A percentile compares a stretch with the other conserved stretches of the same genome.
Conservation (phyloP, 139 green algal species). For the Chlamydomonas sp. region DNA sequence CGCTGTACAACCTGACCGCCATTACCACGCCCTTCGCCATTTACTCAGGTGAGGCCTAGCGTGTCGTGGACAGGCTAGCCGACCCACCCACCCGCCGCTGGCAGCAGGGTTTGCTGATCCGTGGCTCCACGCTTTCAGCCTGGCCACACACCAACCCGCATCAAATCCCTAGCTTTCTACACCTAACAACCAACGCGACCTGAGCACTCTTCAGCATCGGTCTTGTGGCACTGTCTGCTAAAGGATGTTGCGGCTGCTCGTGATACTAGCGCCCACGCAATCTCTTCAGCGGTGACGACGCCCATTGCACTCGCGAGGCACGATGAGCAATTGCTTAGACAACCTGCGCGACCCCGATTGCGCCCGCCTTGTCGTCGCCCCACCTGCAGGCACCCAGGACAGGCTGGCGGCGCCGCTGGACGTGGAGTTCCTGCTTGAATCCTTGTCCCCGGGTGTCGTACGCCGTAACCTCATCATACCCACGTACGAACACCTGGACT, state of each 20-base stretch:
- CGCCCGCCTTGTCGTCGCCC: background rate
- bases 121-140: too few species aligned
- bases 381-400: constrained; percentile 51
- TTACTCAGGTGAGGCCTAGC: constrained; percentile 43
- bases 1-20: constrained; percentile 46
- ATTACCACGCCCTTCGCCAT: constrained; percentile 48
- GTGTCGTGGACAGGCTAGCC: background rate
- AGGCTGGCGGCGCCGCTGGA: constrained; percentile 53
- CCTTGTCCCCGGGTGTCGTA: constrained; percentile 35
- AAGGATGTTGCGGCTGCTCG: too few species aligned
- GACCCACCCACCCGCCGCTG: background rate
- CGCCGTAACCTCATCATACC: background rate
- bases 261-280: too few species aligned
- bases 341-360: background rate
- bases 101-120: background rate
- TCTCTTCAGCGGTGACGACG: too few species aligned
- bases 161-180: too few species aligned
- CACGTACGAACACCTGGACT: constrained; percentile 63
- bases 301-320: background rate
- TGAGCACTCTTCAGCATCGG: too few species aligned
- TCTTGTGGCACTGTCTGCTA: too few species aligned
- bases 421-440: constrained; percentile 44
- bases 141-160: too few species aligned
- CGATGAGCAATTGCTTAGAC: background rate
- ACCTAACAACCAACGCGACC: too few species aligned